Conservation (phyloP, 257 asterid species). For the Parsonsia alboflavescens region DNA sequence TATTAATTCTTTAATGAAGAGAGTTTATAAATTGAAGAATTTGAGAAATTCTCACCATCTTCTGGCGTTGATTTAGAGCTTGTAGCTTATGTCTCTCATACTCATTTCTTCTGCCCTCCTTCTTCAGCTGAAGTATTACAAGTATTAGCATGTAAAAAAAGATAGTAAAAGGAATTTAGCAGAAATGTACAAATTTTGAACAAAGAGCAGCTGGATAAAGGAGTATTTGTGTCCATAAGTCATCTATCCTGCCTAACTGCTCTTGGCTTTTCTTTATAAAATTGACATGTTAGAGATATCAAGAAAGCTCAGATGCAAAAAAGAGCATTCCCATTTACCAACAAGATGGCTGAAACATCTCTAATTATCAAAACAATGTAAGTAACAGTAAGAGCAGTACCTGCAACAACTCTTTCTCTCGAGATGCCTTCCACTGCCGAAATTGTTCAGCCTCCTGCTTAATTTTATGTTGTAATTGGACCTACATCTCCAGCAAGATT, state of each 20-base stretch:
- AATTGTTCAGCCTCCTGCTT: constrained; percentile 98
- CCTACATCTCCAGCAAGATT: constrained; percentile 41
- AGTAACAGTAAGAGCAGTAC: constrained; percentile 26
- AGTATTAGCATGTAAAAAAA: constrained; percentile 1
- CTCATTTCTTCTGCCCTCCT: constrained; percentile 97
- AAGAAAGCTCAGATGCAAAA: neutral
- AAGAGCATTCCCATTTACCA: neutral
- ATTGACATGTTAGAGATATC: neutral
- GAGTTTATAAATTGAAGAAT: neutral
- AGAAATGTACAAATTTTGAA: neutral
- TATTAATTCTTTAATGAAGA: neutral
- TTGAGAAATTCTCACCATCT: constrained; percentile 51
- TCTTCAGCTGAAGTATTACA: constrained; percentile 57
- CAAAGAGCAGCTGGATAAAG: neutral
- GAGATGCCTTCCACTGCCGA: constrained; percentile 96
- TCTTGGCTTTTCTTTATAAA: neutral
- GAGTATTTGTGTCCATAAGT: neutral
- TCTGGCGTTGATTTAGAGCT: constrained; percentile 96
- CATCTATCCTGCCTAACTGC: neutral
- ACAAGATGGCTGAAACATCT: neutral
- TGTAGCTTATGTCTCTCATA: constrained; percentile 94
- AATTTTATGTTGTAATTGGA: constrained; percentile 89
- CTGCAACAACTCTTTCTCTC: constrained; percentile 96
- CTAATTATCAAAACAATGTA: neutral
- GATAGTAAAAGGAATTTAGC: neutral